A percentile compares a stretch with the other conserved stretches of the same genome.
Conservation (phyloP, 495 filamentous ascomycete species). For the Neurospora intermedia region DNA sequence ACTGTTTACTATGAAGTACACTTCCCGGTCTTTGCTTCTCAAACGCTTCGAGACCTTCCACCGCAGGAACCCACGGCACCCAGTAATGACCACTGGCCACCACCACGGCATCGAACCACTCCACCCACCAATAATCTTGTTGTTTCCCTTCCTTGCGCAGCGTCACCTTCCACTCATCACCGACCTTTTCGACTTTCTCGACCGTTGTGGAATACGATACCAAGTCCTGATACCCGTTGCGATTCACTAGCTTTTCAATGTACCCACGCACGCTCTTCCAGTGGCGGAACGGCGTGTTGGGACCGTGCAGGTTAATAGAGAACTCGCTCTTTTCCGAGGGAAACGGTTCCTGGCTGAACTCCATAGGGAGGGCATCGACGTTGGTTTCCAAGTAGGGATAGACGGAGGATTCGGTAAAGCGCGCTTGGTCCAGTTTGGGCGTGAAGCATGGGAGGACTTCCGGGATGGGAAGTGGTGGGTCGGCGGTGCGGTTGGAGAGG, state of each 20-base stretch:
- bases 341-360: slow-evolving; percentile 31
- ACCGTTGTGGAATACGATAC: slow-evolving; percentile 31
- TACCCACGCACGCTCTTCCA: slow-evolving; percentile 27
- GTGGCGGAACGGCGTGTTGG: slow-evolving; percentile 24
- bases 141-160: slow-evolving; percentile 19
- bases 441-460: slow-evolving; percentile 33
- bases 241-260: slow-evolving; percentile 20
- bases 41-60: slow-evolving; percentile 40
- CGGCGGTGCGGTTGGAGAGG: slow-evolving; percentile 36
- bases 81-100: slow-evolving; percentile 64
- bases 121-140: slow-evolving; percentile 29
- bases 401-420: slow-evolving; percentile 38
- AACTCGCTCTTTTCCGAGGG: slow-evolving; percentile 17
- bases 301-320: slow-evolving; percentile 22
- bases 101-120: slow-evolving; percentile 58
- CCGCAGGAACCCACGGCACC: slow-evolving; percentile 54
- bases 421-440: slow-evolving; percentile 30
- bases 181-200: slow-evolving; percentile 23
- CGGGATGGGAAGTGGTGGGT: slow-evolving; percentile 38
- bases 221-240: slow-evolving; percentile 24
- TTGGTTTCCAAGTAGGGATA: slow-evolving; percentile 37
- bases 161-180: slow-evolving; percentile 26
- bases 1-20: slow-evolving; percentile 60
- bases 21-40: slow-evolving; percentile 30
- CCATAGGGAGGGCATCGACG: slow-evolving; percentile 27